Evolutionary conservation across 495 filamentous ascomycete genomes (phyloP).

Genomic region (Penicillium silybi): DNA sequence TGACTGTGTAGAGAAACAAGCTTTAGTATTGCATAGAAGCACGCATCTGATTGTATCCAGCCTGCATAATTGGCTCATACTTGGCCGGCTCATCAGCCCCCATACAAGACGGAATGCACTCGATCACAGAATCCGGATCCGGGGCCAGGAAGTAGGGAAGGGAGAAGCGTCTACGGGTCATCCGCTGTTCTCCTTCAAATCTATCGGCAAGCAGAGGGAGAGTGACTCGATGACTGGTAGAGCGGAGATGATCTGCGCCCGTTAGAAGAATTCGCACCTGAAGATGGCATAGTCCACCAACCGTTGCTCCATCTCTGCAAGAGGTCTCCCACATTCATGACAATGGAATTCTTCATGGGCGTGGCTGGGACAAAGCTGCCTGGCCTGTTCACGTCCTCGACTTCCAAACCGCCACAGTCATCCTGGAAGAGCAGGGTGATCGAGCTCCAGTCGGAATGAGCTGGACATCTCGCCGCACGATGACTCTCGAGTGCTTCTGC

Average conservation of each 20-base stretch:
- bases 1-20: not conserved
- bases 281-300: constrained; percentile 15
- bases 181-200: constrained; percentile 33
- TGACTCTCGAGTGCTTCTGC: constrained; percentile 42
- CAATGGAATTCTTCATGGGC: constrained; percentile 47
- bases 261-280: not conserved
- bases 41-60: constrained; percentile 49
- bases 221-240: constrained; percentile 54
- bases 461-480: constrained; percentile 48
- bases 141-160: constrained; percentile 61
- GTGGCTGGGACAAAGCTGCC: constrained; percentile 51
- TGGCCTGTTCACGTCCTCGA: constrained; percentile 49
- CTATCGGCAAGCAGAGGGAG: constrained; percentile 36
- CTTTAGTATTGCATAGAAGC: constrained; percentile 47
- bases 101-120: constrained; percentile 52
- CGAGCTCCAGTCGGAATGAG: constrained; percentile 51
- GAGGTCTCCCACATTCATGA: constrained; percentile 59
- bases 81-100: constrained; percentile 37
- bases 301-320: constrained; percentile 61
- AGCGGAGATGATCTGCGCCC: constrained; percentile 44
- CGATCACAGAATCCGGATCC: constrained; percentile 51
- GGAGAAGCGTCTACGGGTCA: constrained; percentile 54
- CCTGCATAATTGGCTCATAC: constrained; percentile 51
- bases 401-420: constrained; percentile 49
- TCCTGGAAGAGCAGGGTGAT: constrained; percentile 52